Evolutionary conservation across 352 stramenopile genomes (phyloP).

Genomic region (Pythium rishiriense): DNA sequence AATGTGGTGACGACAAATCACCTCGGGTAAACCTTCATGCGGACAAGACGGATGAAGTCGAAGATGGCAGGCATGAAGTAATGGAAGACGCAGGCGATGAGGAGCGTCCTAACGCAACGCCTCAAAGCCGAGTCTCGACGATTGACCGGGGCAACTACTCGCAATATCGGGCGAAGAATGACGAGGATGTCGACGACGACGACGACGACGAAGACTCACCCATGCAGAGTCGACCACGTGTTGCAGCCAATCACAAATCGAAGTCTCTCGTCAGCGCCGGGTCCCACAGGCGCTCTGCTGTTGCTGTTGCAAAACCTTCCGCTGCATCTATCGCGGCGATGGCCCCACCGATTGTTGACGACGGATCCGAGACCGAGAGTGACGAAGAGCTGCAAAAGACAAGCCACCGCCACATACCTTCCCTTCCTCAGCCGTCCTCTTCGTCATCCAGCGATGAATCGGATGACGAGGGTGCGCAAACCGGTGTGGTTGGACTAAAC

Average conservation of each 20-base stretch:
- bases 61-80: too few species aligned
- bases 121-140: constrained; percentile 31
- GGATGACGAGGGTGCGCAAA: constrained; percentile 28
- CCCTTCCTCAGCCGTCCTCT: constrained; percentile 6
- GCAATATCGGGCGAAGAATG: constrained; percentile 14
- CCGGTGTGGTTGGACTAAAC: constrained; percentile 29
- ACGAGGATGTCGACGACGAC: constrained; percentile 24
- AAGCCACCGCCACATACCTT: neutral
- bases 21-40: too few species aligned
- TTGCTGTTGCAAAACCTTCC: neutral
- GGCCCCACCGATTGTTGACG: neutral
- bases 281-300: neutral
- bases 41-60: too few species aligned
- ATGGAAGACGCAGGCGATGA: constrained; percentile 22
- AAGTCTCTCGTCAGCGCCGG: neutral
- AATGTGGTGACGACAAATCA: constrained; percentile 1
- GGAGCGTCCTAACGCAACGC: neutral
- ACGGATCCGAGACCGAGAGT: constrained; percentile 22
- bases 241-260: neutral
- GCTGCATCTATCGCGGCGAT: neutral
- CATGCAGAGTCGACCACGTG: neutral
- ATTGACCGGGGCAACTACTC: constrained; percentile 51
- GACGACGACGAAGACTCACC: constrained; percentile 6
- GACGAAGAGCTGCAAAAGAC: constrained; percentile 11
- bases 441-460: constrained; percentile 40